phyloP scores from a whole-genome alignment of 495 filamentous ascomycete genomes.

The Choiromyces venosus region DNA sequence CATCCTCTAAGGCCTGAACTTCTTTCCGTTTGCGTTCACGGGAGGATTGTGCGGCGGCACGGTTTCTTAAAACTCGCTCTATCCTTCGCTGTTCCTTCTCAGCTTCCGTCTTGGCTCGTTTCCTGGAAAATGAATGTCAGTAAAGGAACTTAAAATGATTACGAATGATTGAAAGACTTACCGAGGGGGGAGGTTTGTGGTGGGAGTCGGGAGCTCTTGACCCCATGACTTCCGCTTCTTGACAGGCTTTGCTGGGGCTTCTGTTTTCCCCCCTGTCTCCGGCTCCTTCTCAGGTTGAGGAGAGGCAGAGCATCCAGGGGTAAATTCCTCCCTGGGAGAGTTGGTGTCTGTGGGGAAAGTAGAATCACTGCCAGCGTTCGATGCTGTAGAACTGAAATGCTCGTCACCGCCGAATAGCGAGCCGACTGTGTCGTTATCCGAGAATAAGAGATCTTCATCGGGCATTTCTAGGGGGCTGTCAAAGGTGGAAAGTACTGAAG shows the following conservation, averaged over 20 bases:
- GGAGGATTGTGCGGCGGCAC: slow-evolving; percentile 90
- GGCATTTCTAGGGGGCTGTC: not conserved
- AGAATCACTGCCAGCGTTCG: not conserved
- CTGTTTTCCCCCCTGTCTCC: slow-evolving; percentile 42
- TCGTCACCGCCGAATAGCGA: not conserved
- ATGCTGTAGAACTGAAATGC: not conserved
- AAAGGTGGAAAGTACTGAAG: not conserved
- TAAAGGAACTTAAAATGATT: slow-evolving; percentile 10
- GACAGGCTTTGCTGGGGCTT: slow-evolving; percentile 64
- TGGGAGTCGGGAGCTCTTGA: slow-evolving; percentile 91
- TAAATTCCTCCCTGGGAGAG: not conserved
- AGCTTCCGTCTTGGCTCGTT: slow-evolving; percentile 97
- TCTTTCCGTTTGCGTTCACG: slow-evolving; percentile 92
- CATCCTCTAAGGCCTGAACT: slow-evolving; percentile 78
- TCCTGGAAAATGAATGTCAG: slow-evolving; percentile 50
- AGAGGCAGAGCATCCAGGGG: slow-evolving; percentile 19
- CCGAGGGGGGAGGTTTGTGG: slow-evolving; percentile 93
- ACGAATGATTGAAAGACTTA: slow-evolving; percentile 47
- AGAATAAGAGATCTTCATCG: not conserved
- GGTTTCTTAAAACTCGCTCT: slow-evolving; percentile 93
- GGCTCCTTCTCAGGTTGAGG: slow-evolving; percentile 12
- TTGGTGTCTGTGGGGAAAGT: not conserved
- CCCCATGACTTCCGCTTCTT: slow-evolving; percentile 99
- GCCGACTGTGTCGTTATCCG: not conserved
- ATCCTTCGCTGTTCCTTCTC: slow-evolving; percentile 98